These are phyloP conservation scores for Ganoderma sinense DNA, from an alignment of 1,284 basidiomycete genomes.

Conservation along the genomic window DNA sequence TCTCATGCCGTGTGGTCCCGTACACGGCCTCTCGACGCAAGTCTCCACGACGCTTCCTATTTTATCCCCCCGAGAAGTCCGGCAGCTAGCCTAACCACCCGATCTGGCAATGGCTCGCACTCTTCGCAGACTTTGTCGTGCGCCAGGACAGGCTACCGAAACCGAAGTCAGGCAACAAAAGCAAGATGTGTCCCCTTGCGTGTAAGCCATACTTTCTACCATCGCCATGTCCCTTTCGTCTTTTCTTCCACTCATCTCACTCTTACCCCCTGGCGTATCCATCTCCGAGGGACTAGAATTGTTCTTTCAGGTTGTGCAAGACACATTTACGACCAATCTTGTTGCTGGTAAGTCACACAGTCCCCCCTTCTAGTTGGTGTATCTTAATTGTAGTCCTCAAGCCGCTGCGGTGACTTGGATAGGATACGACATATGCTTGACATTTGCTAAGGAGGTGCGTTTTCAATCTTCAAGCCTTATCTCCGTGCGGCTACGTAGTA, in stretches of 20 bases:
- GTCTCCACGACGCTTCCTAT: background rate
- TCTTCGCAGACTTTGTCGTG: background rate
- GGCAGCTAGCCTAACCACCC: background rate
- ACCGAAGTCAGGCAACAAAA: background rate
- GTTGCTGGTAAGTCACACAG: background rate
- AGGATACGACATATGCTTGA: slow-evolving; percentile 16
- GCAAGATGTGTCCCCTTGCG: background rate
- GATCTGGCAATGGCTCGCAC: background rate
- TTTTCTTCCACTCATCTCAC: background rate
- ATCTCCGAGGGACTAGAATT: slow-evolving; percentile 3
- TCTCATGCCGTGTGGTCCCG: background rate
- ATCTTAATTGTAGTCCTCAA: background rate
- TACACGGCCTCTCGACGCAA: background rate
- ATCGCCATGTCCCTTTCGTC: slow-evolving; percentile 10
- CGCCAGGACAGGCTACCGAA: background rate
- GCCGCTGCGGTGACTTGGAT: slow-evolving; percentile 18
- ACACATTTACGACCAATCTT: slow-evolving; percentile 17
- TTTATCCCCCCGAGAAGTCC: background rate
- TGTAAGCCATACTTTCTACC: background rate
- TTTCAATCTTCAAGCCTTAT: background rate
- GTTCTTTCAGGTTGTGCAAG: slow-evolving; percentile 10
- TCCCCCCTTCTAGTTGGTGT: background rate
- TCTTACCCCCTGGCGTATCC: slow-evolving; percentile 8
- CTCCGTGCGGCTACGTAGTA: background rate
- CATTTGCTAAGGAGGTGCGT: slow-evolving; percentile 15